These are phyloP conservation scores for Rhododendron kiyosumense DNA, from an alignment of 148 eudicot species.

Conservation along the genomic window DNA sequence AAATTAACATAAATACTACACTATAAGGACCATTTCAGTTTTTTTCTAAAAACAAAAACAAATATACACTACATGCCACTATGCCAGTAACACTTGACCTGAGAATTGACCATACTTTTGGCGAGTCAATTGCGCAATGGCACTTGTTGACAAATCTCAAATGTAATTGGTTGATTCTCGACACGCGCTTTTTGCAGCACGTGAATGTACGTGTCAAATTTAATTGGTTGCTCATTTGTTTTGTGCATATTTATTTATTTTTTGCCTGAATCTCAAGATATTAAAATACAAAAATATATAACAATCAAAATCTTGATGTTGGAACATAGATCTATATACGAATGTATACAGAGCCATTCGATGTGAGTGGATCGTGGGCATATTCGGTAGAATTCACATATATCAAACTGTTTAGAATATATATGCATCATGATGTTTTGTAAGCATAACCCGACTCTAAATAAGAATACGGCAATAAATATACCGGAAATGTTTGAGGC, in stretches of 20 bases:
- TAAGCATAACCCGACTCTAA: no score
- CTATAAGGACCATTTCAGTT: no score
- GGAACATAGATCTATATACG: neutral
- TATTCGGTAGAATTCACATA: no score
- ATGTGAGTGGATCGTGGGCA: neutral
- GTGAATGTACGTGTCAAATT: neutral
- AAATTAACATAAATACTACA: no score
- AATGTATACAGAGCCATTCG: neutral
- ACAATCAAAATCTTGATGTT: neutral
- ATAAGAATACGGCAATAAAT: no score
- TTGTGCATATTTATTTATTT: no score
- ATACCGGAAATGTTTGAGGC: neutral
- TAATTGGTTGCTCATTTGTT: neutral
- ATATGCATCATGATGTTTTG: no score
- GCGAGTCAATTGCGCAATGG: neutral
- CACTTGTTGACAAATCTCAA: neutral
- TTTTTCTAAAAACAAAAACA: neutral
- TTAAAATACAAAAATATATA: no score
- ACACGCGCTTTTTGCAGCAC: neutral
- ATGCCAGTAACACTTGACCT: neutral
- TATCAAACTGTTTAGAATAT: no score
- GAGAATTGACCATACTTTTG: neutral
- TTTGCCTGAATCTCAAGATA: no score
- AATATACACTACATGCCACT: neutral
- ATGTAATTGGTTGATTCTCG: neutral